phyloP scores from a whole-genome alignment of 192 early-diverging fungal species.

The Entrophospora sp. region DNA sequence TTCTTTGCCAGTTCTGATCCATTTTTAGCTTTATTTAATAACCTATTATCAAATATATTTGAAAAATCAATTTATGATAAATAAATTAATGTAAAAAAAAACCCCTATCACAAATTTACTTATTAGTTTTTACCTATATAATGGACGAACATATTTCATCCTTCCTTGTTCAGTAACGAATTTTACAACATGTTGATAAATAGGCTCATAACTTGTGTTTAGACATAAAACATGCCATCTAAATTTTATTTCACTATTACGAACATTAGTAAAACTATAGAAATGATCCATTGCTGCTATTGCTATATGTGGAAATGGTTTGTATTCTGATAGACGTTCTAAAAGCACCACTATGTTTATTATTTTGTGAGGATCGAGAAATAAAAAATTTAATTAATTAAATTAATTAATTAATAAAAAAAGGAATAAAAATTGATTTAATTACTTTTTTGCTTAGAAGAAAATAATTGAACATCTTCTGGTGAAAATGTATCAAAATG shows the following conservation, averaged over 20 bases:
- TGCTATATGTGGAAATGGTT: constrained; percentile 46
- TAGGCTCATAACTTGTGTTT: constrained; percentile 61
- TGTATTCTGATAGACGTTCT: constrained; percentile 56
- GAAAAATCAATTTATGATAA: background rate
- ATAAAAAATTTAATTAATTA: background rate
- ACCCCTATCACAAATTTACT: no score
- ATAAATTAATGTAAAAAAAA: no score
- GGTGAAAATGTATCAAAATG: constrained; percentile 48
- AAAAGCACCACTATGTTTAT: constrained; percentile 83
- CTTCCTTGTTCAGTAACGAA: constrained; percentile 86
- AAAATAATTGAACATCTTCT: constrained; percentile 60
- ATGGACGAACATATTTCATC: constrained; percentile 86
- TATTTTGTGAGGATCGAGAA: background rate
- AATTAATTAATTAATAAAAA: background rate
- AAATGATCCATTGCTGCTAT: constrained; percentile 61
- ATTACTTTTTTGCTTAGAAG: constrained; percentile 58
- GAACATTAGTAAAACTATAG: constrained; percentile 59
- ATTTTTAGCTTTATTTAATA: constrained; percentile 57
- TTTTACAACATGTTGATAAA: constrained; percentile 63
- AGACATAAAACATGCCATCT: constrained; percentile 84
- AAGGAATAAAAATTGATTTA: background rate
- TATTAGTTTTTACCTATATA: constrained; percentile 47
- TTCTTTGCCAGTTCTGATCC: constrained; percentile 64
- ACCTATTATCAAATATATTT: constrained; percentile 24
- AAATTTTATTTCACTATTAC: constrained; percentile 82